These are phyloP conservation scores for Macadamia tetraphylla DNA, from an alignment of 164 flowering plant genomes.

Conservation along the genomic window DNA sequence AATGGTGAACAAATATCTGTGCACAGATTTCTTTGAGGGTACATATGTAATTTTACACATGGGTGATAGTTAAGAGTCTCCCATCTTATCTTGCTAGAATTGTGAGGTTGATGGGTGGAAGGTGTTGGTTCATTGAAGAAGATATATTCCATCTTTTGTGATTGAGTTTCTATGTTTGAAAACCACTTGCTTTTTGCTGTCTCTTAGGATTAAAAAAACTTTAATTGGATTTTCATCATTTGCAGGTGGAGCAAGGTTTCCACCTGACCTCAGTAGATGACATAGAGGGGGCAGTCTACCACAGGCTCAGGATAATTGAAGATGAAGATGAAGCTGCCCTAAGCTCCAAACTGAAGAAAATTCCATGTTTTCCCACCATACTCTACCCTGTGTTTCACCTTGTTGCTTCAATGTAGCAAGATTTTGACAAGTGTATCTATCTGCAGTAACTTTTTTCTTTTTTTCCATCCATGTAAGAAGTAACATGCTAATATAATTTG, in stretches of 20 bases:
- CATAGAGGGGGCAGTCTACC: constrained; percentile 75
- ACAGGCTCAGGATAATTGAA: constrained; percentile 71
- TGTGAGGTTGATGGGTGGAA: background rate
- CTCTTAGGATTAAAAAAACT: background rate
- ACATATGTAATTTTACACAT: too few relatives aligned
- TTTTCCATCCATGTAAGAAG: too few relatives aligned
- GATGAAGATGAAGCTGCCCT: constrained; percentile 33
- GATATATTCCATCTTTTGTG: background rate
- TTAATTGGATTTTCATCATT: constrained; percentile 6
- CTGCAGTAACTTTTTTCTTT: too few relatives aligned
- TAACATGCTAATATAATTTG: too few relatives aligned
- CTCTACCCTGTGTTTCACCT: too few relatives aligned
- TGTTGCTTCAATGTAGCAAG: too few relatives aligned
- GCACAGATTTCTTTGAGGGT: too few relatives aligned
- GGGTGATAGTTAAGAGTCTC: background rate
- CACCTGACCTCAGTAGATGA: constrained; percentile 70
- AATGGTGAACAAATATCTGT: too few relatives aligned
- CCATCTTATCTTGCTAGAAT: background rate
- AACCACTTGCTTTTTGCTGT: background rate
- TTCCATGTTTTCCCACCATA: too few relatives aligned
- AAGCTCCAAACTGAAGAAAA: background rate
- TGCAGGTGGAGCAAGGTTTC: constrained; percentile 89
- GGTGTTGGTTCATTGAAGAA: background rate
- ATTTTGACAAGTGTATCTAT: too few relatives aligned
- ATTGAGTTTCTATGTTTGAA: background rate